Conservation (phyloP, 768 basidiomycete species). For the Roridomyces roridus region DNA sequence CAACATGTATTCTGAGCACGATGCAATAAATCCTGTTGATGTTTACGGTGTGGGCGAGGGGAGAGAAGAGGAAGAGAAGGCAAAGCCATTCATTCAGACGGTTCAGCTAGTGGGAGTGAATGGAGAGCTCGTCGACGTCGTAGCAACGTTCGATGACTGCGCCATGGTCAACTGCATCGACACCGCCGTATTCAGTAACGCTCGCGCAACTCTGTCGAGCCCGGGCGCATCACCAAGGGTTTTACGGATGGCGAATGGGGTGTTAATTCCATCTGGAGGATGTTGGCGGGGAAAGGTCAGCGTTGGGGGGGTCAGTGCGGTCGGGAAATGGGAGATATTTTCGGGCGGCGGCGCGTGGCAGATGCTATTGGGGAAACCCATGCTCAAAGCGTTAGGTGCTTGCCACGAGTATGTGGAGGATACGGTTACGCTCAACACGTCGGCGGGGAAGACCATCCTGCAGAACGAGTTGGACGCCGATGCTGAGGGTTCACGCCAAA, state of each 20-base stretch:
- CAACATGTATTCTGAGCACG: conserved; percentile 1
- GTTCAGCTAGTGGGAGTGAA: background rate
- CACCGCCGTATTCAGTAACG: background rate
- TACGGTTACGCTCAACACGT: conserved; percentile 3
- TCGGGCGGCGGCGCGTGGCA: conserved; percentile 22
- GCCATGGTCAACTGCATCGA: conserved; percentile 14
- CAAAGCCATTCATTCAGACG: background rate
- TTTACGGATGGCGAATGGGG: conserved; percentile 40
- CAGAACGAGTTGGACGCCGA: background rate
- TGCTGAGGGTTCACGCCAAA: conserved; percentile 12
- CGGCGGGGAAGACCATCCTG: background rate
- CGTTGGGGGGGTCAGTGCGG: conserved; percentile 9
- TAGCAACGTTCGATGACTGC: conserved; percentile 1
- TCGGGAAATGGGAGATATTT: conserved; percentile 27
- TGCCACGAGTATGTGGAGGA: conserved; percentile 17
- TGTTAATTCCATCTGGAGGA: conserved; percentile 24
- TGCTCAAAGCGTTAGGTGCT: conserved; percentile 15
- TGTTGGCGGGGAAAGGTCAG: conserved; percentile 27
- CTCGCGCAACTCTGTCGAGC: background rate
- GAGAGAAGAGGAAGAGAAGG: background rate
- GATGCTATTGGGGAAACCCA: conserved; percentile 23
- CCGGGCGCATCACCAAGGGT: background rate
- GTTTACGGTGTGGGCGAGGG: conserved; percentile 4
- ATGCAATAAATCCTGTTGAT: background rate
- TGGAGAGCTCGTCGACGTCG: background rate